phyloP scores from a whole-genome alignment of 371 early-diverging fungal species.

The Funneliformis caledonium region DNA sequence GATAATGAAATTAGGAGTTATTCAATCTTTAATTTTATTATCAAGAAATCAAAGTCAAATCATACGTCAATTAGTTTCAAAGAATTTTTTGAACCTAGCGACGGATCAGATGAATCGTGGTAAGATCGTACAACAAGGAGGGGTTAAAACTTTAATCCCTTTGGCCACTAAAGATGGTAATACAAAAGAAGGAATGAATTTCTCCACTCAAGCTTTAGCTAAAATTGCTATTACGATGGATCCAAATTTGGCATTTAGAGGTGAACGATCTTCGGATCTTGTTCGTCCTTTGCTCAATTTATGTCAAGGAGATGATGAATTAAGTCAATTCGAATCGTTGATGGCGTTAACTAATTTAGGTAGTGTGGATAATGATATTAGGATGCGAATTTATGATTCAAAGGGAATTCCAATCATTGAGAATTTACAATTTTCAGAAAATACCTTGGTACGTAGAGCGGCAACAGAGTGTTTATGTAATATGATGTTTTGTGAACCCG shows the following conservation, averaged over 20 bases:
- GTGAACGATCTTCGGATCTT: slow-evolving; percentile 63
- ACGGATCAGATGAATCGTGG: slow-evolving; percentile 77
- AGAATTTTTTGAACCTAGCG: slow-evolving; percentile 69
- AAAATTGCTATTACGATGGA: slow-evolving; percentile 90
- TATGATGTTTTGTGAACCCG: slow-evolving; percentile 82
- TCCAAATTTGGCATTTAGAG: slow-evolving; percentile 83
- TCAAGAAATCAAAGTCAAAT: slow-evolving; percentile 62
- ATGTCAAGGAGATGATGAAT: slow-evolving; percentile 58
- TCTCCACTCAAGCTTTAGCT: slow-evolving; percentile 72
- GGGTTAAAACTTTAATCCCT: slow-evolving; percentile 65
- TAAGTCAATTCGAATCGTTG: slow-evolving; percentile 88
- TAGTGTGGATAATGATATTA: slow-evolving; percentile 59
- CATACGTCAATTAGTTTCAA: slow-evolving; percentile 67
- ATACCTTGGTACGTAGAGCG: slow-evolving; percentile 85
- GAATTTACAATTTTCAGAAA: slow-evolving; percentile 77
- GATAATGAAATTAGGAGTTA: slow-evolving; percentile 63
- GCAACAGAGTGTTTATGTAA: slow-evolving; percentile 94
- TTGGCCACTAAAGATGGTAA: slow-evolving; percentile 46
- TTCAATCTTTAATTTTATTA: slow-evolving; percentile 59
- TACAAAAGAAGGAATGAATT: slow-evolving; percentile 40
- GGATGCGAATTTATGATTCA: slow-evolving; percentile 53
- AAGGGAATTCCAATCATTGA: slow-evolving; percentile 77
- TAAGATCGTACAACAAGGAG: slow-evolving; percentile 83
- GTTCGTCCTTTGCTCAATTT: slow-evolving; percentile 66
- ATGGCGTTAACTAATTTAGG: slow-evolving; percentile 94